phyloP scores from a whole-genome alignment of 2,329 filamentous ascomycete species.

The Fonsecaea pedrosoi region DNA sequence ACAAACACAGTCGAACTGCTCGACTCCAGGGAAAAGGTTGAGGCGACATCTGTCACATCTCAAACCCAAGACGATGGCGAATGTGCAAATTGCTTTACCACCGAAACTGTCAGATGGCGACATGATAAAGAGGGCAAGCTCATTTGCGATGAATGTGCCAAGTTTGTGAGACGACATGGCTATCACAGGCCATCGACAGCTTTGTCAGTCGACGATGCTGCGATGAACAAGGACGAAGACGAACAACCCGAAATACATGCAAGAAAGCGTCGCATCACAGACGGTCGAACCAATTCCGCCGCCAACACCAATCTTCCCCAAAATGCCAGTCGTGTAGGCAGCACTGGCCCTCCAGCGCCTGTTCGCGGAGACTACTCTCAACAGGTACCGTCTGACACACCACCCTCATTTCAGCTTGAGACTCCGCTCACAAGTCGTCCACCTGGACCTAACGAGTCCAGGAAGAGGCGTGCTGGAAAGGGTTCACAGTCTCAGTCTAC shows the following conservation, averaged over 20 bases:
- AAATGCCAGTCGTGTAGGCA: background rate
- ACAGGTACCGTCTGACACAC: conserved; percentile 14
- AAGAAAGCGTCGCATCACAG: background rate
- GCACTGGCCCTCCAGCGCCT: background rate
- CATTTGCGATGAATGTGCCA: conserved; percentile 26
- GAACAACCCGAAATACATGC: background rate
- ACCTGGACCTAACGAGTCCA: conserved; percentile 33
- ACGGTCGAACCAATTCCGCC: background rate
- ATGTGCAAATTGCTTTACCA: conserved; percentile 32
- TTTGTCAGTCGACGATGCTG: background rate
- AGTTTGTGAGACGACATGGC: conserved; percentile 22
- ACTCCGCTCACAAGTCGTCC: conserved; percentile 28
- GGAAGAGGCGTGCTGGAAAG: conserved; percentile 31
- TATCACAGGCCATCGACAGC: conserved; percentile 25
- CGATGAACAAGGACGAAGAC: conserved; percentile 1
- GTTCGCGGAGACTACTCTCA: background rate
- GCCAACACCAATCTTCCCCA: background rate
- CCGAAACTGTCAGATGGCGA: conserved; percentile 19
- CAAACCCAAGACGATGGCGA: conserved; percentile 9
- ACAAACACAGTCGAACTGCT: background rate
- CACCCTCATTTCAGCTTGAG: conserved; percentile 38
- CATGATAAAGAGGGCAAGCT: conserved; percentile 20
- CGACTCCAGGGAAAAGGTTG: background rate
- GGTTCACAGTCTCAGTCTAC: conserved; percentile 33
- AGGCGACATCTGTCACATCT: background rate